Conservation (phyloP, 352 stramenopile species). For the Phytophthora palmivora region DNA sequence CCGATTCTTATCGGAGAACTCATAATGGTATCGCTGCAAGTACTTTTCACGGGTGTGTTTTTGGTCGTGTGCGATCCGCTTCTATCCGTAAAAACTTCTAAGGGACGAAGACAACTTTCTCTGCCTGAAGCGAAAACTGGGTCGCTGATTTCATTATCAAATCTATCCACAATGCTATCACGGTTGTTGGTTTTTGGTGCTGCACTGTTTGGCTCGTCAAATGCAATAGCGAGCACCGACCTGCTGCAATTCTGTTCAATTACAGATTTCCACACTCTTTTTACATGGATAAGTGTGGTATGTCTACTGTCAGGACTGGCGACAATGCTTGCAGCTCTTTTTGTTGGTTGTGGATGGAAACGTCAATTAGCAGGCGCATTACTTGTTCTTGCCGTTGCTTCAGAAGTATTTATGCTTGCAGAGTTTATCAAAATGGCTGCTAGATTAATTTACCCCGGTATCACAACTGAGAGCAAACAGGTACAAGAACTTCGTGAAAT, state of each 20-base stretch:
- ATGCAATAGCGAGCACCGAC: constrained; percentile 24
- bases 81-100: constrained; percentile 7
- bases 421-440: constrained; percentile 27
- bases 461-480: constrained; percentile 7
- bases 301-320: constrained; percentile 38
- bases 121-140: not conserved
- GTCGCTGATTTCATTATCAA: not conserved
- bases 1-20: constrained; percentile 18
- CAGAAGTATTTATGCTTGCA: constrained; percentile 24
- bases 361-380: constrained; percentile 18
- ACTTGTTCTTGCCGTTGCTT: constrained; percentile 27
- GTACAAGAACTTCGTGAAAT: constrained; percentile 18
- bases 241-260: constrained; percentile 42
- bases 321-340: constrained; percentile 18
- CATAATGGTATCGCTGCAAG: constrained; percentile 20
- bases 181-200: constrained; percentile 18
- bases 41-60: constrained; percentile 28
- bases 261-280: constrained; percentile 25
- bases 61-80: constrained; percentile 7
- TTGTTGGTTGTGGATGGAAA: constrained; percentile 30
- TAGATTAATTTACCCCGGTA: constrained; percentile 3
- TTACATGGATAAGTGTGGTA: constrained; percentile 42
- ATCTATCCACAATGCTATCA: constrained; percentile 3
- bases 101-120: constrained; percentile 14
- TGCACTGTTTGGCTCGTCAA: constrained; percentile 23